A percentile compares a stretch with the other conserved stretches of the same genome.
phyloP scores from a whole-genome alignment of 2,329 filamentous ascomycete species.

The Trichophyton rubrum region DNA sequence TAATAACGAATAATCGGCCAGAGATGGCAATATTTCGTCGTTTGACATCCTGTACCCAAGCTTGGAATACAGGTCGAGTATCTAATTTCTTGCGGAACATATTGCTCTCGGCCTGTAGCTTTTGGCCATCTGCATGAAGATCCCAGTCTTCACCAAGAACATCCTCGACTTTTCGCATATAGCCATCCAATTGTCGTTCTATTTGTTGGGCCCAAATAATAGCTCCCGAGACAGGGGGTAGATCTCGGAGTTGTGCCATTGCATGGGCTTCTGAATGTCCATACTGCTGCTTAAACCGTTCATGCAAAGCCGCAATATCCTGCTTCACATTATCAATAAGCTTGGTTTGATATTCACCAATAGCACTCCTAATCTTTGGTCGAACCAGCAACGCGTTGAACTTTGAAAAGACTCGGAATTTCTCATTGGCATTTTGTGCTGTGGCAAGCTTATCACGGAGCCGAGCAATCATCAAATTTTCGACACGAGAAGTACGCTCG shows the following conservation, averaged over 20 bases:
- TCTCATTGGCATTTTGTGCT: constrained; percentile 95
- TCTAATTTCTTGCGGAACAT: constrained; percentile 95
- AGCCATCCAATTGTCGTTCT: constrained; percentile 84
- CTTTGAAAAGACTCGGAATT: constrained; percentile 99
- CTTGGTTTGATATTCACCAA: constrained; percentile 94
- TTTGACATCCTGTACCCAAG: constrained; percentile 85
- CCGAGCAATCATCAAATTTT: constrained; percentile 96
- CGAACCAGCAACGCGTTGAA: constrained; percentile 98
- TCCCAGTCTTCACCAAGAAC: constrained; percentile 92
- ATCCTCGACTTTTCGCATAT: constrained; percentile 99
- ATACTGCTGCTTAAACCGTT: constrained; percentile 98
- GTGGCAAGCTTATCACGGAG: constrained; percentile 85
- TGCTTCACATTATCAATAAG: constrained; percentile 96
- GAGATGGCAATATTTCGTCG: constrained; percentile 81
- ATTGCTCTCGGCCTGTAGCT: constrained; percentile 79
- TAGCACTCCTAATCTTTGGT: constrained; percentile 97
- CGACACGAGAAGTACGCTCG: constrained; percentile 88
- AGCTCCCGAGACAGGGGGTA: constrained; percentile 89
- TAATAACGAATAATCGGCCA: constrained; percentile 82
- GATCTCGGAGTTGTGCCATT: constrained; percentile 92
- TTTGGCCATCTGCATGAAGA: constrained; percentile 86
- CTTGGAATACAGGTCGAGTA: constrained; percentile 84
- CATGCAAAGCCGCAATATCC: constrained; percentile 83
- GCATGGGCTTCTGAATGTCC: constrained; percentile 94
- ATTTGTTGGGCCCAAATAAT: constrained; percentile 98